These are phyloP conservation scores for Pseudopithomyces maydicus DNA, from an alignment of 2,329 filamentous ascomycete genomes.

Conservation along the genomic window DNA sequence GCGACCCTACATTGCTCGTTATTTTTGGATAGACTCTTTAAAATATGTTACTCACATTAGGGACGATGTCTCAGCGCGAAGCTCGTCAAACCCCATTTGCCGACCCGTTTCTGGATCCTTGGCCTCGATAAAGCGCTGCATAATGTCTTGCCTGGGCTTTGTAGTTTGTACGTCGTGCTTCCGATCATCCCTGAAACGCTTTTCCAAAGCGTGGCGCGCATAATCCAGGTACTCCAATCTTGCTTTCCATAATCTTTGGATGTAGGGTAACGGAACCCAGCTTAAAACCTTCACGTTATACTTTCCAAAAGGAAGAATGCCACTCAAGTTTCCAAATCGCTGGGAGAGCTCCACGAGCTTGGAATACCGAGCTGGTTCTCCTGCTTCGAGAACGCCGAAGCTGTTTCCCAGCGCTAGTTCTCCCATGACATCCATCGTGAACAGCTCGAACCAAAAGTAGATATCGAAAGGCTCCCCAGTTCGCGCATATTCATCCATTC, in stretches of 20 bases:
- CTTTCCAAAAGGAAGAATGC: constrained; percentile 19
- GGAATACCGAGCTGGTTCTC: constrained; percentile 17
- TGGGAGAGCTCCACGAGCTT: constrained; percentile 19
- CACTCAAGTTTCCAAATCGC: constrained; percentile 15
- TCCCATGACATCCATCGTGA: constrained; percentile 24
- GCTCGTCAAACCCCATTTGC: constrained; percentile 20
- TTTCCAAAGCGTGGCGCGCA: constrained; percentile 14
- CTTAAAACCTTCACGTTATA: constrained; percentile 14
- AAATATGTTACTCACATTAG: constrained; percentile 12
- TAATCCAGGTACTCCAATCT: constrained; percentile 20
- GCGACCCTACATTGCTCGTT: constrained; percentile 11
- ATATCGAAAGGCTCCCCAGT: constrained; percentile 17
- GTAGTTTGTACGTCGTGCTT: constrained; percentile 11
- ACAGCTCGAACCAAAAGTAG: constrained; percentile 23
- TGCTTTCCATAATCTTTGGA: constrained; percentile 15
- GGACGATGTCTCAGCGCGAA: constrained; percentile 19
- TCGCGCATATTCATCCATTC: constrained; percentile 17
- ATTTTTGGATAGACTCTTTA: too few species aligned
- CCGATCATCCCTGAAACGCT: constrained; percentile 14
- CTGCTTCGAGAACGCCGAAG: constrained; percentile 18
- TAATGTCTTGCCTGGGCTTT: constrained; percentile 20
- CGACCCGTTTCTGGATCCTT: constrained; percentile 17
- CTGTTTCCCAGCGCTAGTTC: constrained; percentile 17
- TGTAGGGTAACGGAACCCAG: constrained; percentile 16
- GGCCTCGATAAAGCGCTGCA: constrained; percentile 23